Evolutionary conservation across 495 filamentous ascomycete genomes (phyloP), one percentile per base, ranked within the genome.

Genomic region (Barbatosphaeria neglecta): DNA sequence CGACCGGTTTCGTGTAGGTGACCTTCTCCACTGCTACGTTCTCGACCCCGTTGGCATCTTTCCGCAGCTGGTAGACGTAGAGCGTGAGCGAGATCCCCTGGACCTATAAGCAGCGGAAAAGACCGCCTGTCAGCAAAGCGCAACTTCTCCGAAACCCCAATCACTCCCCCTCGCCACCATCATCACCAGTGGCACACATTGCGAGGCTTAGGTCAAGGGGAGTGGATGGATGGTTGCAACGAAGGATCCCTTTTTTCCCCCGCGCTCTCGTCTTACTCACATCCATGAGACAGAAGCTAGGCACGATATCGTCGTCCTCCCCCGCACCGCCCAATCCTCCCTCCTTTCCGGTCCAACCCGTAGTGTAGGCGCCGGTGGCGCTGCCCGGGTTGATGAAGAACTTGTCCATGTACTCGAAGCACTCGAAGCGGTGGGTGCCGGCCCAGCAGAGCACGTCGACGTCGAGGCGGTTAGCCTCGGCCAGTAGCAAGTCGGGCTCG

Each of bases 341-440:
- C 7, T 46, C 20, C 15, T 42, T 13, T 51, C 55, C 48, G 13
- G 61, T 58, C 61, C 63, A 68, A 24, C 64, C 64, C 0, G 80
- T 82, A 37, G 79, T 82, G 59, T 88, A 77, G 0, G 89, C 89
- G 10, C 88, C 88, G 8, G 87, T 93, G 18, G 86, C 90, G 64
- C 85, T 93, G n/a, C 92, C 92, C 2, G 92, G 92, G 60, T 97
- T 98, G 37, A 98, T 82, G 65, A 98, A 98, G 71, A 98, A 98
- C 63, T 93, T 87, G 44, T 92, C 93, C 72, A 96, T 93, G 67
- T 96, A 82, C 72, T 98, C 93, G 59, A 95, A 98, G 23, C 93
- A 94, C 69, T 99, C 92, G 61, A 99, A 99, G 11, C 80, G 75
- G 68, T 96, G 90, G 13, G 90, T 95, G n/a, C 92, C 93, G 37